Evolutionary conservation across 306 rosid genomes (phyloP).

Genomic region (Purshia tridentata): DNA sequence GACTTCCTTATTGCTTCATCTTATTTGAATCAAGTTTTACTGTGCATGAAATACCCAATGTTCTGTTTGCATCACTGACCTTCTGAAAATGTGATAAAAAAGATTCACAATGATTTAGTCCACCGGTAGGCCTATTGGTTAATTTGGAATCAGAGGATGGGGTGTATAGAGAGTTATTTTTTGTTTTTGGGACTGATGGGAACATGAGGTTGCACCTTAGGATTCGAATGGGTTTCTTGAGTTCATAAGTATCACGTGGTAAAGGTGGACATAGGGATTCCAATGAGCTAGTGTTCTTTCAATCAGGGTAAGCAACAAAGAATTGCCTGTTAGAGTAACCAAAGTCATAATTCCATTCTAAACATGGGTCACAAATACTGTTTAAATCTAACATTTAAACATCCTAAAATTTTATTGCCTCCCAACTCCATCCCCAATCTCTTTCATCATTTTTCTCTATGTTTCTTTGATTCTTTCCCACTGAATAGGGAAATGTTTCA

Average conservation of each 20-base stretch:
- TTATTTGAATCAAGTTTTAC: slow-evolving; percentile 6
- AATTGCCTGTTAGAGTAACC: too few species aligned
- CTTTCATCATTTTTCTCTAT: background rate
- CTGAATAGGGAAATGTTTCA: background rate
- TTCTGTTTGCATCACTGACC: background rate
- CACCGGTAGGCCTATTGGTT: background rate
- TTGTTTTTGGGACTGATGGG: too few species aligned
- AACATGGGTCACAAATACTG: background rate
- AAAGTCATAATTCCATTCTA: too few species aligned
- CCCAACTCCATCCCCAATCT: background rate
- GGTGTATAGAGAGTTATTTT: background rate
- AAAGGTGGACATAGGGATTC: too few species aligned
- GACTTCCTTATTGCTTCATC: background rate
- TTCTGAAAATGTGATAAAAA: background rate
- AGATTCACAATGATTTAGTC: background rate
- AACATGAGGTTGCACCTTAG: background rate
- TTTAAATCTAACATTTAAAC: background rate
- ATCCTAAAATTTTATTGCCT: background rate
- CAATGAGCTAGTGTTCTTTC: too few species aligned
- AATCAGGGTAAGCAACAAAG: too few species aligned
- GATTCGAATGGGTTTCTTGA: background rate
- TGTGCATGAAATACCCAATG: slow-evolving; percentile 1
- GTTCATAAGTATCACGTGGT: too few species aligned
- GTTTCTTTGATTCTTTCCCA: background rate
- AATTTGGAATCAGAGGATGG: background rate